Percentiles rank a stretch among this genome's conserved stretches.
These are phyloP conservation scores for Lichtheimia ramosa DNA, from an alignment of 371 early-diverging fungal genomes.

Conservation along the genomic window DNA sequence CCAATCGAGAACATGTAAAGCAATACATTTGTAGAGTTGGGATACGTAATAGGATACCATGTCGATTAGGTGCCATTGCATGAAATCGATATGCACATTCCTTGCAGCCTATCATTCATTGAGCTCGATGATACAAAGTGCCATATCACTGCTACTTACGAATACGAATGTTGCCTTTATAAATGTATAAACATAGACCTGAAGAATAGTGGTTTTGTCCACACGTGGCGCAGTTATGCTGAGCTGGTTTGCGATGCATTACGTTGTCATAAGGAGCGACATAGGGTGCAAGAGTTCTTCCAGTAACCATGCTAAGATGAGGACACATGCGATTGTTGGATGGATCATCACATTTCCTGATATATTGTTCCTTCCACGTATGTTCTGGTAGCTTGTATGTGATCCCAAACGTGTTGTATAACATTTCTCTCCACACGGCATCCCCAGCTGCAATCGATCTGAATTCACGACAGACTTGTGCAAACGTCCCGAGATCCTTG, in stretches of 20 bases:
- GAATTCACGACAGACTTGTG: conserved; percentile 33
- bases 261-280: conserved; percentile 33
- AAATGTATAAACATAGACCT: conserved; percentile 28
- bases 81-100: conserved; percentile 50
- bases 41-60: conserved; percentile 46
- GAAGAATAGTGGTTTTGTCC: conserved; percentile 25
- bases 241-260: conserved; percentile 35
- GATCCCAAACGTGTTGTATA: conserved; percentile 38
- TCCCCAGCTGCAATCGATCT: conserved; percentile 32
- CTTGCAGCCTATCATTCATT: conserved; percentile 28
- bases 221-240: conserved; percentile 40
- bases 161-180: conserved; percentile 39
- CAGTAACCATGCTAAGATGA: conserved; percentile 34
- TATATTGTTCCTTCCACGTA: conserved; percentile 41
- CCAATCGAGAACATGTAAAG: conserved; percentile 43
- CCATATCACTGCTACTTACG: conserved; percentile 20
- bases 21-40: conserved; percentile 47
- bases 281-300: conserved; percentile 31
- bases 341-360: conserved; percentile 33
- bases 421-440: conserved; percentile 40
- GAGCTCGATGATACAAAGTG: neutral
- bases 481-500: conserved; percentile 26
- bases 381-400: conserved; percentile 41
- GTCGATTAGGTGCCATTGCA: conserved; percentile 29
- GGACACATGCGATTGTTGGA: conserved; percentile 40